A percentile compares a stretch with the other conserved stretches of the same genome.
phyloP scores from a whole-genome alignment of 495 filamentous ascomycete genomes.

The Aspergillus heteromorphus region DNA sequence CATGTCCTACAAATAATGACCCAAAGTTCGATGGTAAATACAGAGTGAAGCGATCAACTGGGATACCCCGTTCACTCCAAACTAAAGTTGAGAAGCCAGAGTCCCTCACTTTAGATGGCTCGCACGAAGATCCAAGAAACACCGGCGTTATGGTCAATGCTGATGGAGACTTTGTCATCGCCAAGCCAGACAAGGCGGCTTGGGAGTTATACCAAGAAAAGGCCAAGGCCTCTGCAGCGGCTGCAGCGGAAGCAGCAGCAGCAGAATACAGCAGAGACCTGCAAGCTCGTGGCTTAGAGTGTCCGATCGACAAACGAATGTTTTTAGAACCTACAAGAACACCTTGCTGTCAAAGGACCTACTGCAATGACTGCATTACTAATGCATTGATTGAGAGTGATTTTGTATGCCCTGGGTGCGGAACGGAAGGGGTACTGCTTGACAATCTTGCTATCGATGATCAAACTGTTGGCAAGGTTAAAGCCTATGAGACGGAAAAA shows the following conservation, averaged over 20 bases:
- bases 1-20: constrained; percentile 95
- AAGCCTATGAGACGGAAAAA: constrained; percentile 71
- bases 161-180: constrained; percentile 93
- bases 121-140: constrained; percentile 68
- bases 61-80: constrained; percentile 88
- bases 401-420: constrained; percentile 88
- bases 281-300: constrained; percentile 82
- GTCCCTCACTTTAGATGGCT: constrained; percentile 64
- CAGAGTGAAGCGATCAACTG: constrained; percentile 89
- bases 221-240: constrained; percentile 72
- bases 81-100: constrained; percentile 90
- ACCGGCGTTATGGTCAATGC: constrained; percentile 95
- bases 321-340: constrained; percentile 98
- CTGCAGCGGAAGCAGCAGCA: constrained; percentile 62
- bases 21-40: constrained; percentile 88
- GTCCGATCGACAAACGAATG: constrained; percentile 91
- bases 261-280: constrained; percentile 72
- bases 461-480: constrained; percentile 69
- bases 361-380: constrained; percentile 98
- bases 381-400: constrained; percentile 97
- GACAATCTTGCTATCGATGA: constrained; percentile 84
- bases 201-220: constrained; percentile 98
- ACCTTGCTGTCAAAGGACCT: constrained; percentile 94
- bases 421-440: constrained; percentile 82
- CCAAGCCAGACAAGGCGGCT: constrained; percentile 85